Base-by-base conservation (phyloP, 257 asterid genomes). In the Mentha longifolia region DNA sequence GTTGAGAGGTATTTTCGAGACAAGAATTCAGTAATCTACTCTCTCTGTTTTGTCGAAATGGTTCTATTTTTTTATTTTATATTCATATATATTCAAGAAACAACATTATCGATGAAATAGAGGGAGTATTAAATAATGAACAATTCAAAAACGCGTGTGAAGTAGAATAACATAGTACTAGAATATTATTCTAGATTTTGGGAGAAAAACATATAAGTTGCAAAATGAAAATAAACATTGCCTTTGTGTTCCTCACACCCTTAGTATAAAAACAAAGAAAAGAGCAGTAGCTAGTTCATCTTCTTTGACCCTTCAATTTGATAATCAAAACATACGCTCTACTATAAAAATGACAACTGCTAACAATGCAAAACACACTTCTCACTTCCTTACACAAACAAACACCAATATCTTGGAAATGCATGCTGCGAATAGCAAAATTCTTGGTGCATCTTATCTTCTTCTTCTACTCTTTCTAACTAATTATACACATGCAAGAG, bases 371-470 rank as follows among this genome's bases (percentile, higher is more conserved):
- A 41, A 63, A 19, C 41, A 39, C 68, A 63, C 22, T 20, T 43
- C 6, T 19, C 67, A 16, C 9, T 15, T n/a, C 61, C 37, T 14
- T 49, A 49, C 55, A 22, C 39, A 15, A 58, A 2, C 11, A 55
- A 35, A 35, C 30, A 28, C 35, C 61, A 58, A 13, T 5, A 33
- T 31, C 12, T 33, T 31, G 4, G 6, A 37, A 60, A 60, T 60
- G 66, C 56, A 64, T 43, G 56, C 71, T 25, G 74, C 75, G 78
- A 80, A 25, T 8, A 64, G 0, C 68, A 68, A 45, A 20, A 11
- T 43, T 60, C 8, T 16, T 11, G 14, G 45, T 8, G 6, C 19
- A 16, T 22, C 60, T 20, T 0, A 72, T 25, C n/a, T 64, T 0
- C n/a, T n/a, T n/a, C 9, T 64, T 0, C 9, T 73, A 22, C 4